These are phyloP conservation scores for Blumeria graminis DNA, from an alignment of 2,329 filamentous ascomycete genomes.

Conservation along the genomic window DNA sequence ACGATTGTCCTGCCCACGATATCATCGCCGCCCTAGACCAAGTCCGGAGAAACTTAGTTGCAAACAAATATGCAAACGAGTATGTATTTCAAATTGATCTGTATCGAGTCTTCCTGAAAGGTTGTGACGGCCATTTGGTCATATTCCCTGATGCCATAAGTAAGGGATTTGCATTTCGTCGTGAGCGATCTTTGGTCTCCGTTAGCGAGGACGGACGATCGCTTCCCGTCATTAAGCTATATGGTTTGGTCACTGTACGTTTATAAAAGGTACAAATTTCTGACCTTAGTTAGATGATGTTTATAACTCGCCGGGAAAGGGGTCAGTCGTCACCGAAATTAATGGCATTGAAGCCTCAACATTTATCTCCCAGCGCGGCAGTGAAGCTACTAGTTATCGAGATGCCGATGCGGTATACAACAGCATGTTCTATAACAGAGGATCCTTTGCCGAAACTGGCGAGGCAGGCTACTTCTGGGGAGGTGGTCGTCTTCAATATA, in stretches of 20 bases:
- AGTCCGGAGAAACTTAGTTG: conserved; percentile 20
- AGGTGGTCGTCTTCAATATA: conserved; percentile 16
- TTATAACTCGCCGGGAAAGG: conserved; percentile 18
- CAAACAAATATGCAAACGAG: conserved; percentile 24
- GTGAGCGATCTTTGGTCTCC: no score
- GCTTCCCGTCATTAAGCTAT: background rate
- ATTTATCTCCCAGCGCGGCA: conserved; percentile 23
- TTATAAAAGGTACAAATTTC: no score
- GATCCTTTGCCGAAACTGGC: conserved; percentile 7
- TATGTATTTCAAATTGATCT: conserved; percentile 23
- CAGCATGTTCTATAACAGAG: conserved; percentile 18
- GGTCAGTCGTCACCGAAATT: conserved; percentile 27
- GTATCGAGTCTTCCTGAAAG: conserved; percentile 24
- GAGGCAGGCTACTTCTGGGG: conserved; percentile 17
- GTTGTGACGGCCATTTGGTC: conserved; percentile 41
- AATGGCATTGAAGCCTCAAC: conserved; percentile 29
- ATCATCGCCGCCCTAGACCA: conserved; percentile 21
- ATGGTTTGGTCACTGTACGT: background rate
- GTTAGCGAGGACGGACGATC: no score
- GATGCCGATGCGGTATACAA: conserved; percentile 20
- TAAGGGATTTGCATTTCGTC: background rate
- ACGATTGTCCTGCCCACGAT: conserved; percentile 24
- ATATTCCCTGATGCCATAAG: conserved; percentile 25
- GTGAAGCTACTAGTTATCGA: conserved; percentile 16
- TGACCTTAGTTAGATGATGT: conserved; percentile 17